Percentiles rank a stretch among this genome's conserved stretches.
Conservation (phyloP, 78 protist species). For the Dictyostelium capitatum region DNA sequence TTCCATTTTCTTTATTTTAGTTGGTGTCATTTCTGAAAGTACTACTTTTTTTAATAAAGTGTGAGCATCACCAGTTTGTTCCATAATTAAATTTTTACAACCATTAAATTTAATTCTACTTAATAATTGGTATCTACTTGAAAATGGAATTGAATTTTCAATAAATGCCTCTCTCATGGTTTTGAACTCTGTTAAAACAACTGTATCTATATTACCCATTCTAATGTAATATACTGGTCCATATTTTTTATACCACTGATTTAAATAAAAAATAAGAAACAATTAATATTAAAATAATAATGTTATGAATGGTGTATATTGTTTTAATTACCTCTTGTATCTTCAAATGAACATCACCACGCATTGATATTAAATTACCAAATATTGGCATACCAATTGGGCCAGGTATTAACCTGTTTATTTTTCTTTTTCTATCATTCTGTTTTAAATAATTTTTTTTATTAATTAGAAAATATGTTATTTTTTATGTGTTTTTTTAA, state of each 20-base stretch:
- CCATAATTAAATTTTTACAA: neutral
- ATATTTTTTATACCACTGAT: constrained; percentile 24
- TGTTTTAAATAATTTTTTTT: too few species aligned
- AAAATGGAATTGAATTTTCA: neutral
- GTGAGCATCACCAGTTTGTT: constrained; percentile 37
- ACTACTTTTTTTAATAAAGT: neutral
- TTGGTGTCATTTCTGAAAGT: neutral
- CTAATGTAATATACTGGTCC: constrained; percentile 11
- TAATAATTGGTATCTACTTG: neutral
- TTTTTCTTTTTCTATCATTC: too few species aligned
- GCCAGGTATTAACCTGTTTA: too few species aligned
- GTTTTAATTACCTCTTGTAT: too few species aligned
- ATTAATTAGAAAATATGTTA: too few species aligned
- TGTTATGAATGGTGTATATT: too few species aligned
- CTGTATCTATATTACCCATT: constrained; percentile 35
- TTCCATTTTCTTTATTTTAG: constrained; percentile 9
- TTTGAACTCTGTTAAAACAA: constrained; percentile 26
- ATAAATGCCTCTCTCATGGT: constrained; percentile 38
- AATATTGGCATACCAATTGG: too few species aligned
- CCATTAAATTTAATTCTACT: neutral
- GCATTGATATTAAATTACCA: too few species aligned
- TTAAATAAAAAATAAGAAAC: too few species aligned
- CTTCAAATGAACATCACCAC: too few species aligned
- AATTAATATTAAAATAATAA: too few species aligned
- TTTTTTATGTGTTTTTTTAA: too few species aligned